phyloP scores from a whole-genome alignment of 176 grass and related monocot genomes.

The Ensete ventricosum region DNA sequence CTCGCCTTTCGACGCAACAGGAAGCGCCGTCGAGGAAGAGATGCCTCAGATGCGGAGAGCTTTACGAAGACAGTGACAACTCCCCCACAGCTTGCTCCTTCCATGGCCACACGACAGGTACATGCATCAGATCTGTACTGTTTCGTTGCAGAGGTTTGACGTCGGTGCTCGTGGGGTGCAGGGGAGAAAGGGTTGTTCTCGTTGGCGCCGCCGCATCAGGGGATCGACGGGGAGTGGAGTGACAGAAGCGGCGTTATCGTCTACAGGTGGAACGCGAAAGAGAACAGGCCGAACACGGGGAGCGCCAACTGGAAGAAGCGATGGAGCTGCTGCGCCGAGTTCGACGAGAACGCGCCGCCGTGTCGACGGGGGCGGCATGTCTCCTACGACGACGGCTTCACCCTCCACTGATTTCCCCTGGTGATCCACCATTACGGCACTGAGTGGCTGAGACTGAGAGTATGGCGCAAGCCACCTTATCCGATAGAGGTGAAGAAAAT shows the following conservation, averaged over 20 bases:
- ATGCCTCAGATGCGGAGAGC: conserved; percentile 51
- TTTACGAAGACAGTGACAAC: conserved; percentile 56
- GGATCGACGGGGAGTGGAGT: conserved; percentile 84
- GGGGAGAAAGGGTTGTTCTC: conserved; percentile 70
- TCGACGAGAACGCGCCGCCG: conserved; percentile 41
- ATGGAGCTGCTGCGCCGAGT: conserved; percentile 78
- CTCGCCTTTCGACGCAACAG: background rate
- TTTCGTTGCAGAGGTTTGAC: too few species aligned
- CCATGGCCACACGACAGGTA: conserved; percentile 74
- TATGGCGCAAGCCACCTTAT: too few species aligned
- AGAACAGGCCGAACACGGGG: conserved; percentile 38
- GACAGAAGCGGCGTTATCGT: conserved; percentile 70
- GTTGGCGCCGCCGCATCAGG: conserved; percentile 64
- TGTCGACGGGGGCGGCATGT: conserved; percentile 55
- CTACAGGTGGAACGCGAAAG: conserved; percentile 64
- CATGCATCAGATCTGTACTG: background rate
- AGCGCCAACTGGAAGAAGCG: conserved; percentile 54
- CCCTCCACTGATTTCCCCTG: conserved; percentile 37
- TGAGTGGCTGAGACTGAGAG: too few species aligned
- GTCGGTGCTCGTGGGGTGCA: background rate
- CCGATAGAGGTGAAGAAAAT: too few species aligned
- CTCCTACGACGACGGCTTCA: conserved; percentile 67
- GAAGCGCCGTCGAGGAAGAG: conserved; percentile 18
- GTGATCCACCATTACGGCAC: too few species aligned
- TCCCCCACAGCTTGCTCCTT: conserved; percentile 46